These are phyloP conservation scores for Stephania cephalantha DNA, from an alignment of 164 flowering plant species.

Conservation along the genomic window DNA sequence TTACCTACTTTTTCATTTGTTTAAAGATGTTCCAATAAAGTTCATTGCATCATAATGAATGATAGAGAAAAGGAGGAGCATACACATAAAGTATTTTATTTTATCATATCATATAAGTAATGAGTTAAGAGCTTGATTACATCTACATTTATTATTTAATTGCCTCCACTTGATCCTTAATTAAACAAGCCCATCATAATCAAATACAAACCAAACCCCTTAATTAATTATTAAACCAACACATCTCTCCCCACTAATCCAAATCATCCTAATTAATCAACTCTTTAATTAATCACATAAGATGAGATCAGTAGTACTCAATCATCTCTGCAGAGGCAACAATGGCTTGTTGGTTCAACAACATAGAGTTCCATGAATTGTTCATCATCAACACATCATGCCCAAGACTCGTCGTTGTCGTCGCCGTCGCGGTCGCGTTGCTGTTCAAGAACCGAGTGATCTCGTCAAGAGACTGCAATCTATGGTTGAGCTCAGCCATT, in stretches of 20 bases:
- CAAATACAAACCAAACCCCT: background rate
- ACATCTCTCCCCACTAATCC: background rate
- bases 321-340: conserved; percentile 45
- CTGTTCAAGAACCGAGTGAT: conserved; percentile 40
- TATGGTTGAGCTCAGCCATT: conserved; percentile 51
- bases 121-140: no score
- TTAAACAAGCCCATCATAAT: background rate
- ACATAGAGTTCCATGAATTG: conserved; percentile 28
- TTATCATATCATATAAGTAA: no score
- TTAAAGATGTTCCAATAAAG: no score
- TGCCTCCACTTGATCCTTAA: background rate
- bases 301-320: conserved; percentile 21
- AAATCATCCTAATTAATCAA: background rate
- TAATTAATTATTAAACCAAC: background rate
- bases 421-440: background rate
- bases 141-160: background rate
- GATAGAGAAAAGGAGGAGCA: no score
- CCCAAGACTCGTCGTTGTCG: background rate
- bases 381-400: conserved; percentile 11
- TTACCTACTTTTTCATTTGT: no score
- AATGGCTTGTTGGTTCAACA: conserved; percentile 42
- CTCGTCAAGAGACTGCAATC: conserved; percentile 60
- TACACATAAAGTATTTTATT: no score
- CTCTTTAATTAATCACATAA: background rate
- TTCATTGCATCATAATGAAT: no score